Evolutionary conservation across 106 monocot species (phyloP).

Genomic region (Allium sativum): DNA sequence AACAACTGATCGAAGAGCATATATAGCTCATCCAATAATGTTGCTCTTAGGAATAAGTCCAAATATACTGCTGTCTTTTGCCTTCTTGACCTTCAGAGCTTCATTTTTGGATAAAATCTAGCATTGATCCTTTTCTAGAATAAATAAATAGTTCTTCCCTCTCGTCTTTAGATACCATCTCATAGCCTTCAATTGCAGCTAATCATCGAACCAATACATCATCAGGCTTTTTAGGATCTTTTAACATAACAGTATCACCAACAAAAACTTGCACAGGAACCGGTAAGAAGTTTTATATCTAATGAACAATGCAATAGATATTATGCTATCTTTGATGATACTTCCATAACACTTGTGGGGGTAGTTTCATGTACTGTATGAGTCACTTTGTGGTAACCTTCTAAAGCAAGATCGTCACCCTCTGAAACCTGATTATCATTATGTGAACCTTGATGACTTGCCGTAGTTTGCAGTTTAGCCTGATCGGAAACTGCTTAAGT

Average conservation of each 20-base stretch:
- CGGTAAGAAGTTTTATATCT: not conserved
- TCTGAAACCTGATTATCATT: conserved; percentile 10
- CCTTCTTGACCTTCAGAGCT: conserved; percentile 69
- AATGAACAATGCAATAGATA: not conserved
- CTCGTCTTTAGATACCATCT: conserved; percentile 80
- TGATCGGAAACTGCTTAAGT: conserved; percentile 15
- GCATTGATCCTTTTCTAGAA: conserved; percentile 79
- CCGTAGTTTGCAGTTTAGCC: conserved; percentile 11
- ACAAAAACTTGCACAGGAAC: conserved; percentile 64
- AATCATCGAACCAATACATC: conserved; percentile 72
- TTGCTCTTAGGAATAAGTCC: too few species aligned
- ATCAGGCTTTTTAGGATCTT: conserved; percentile 78
- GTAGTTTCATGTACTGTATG: conserved; percentile 9
- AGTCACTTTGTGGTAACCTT: conserved; percentile 1
- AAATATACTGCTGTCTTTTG: too few species aligned
- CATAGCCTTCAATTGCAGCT: conserved; percentile 90
- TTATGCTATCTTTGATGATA: conserved; percentile 20
- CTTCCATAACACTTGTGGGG: conserved; percentile 17
- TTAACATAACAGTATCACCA: conserved; percentile 86
- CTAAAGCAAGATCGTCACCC: conserved; percentile 9
- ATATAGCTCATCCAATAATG: too few species aligned
- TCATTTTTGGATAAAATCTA: conserved; percentile 78
- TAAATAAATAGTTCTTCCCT: conserved; percentile 87
- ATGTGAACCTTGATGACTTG: conserved; percentile 6
- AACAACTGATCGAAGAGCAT: too few species aligned